Evolutionary conservation across 2,329 filamentous ascomycete species (phyloP), one percentile per base, ranked within the genome.

Genomic region (Penicillium sp.): DNA sequence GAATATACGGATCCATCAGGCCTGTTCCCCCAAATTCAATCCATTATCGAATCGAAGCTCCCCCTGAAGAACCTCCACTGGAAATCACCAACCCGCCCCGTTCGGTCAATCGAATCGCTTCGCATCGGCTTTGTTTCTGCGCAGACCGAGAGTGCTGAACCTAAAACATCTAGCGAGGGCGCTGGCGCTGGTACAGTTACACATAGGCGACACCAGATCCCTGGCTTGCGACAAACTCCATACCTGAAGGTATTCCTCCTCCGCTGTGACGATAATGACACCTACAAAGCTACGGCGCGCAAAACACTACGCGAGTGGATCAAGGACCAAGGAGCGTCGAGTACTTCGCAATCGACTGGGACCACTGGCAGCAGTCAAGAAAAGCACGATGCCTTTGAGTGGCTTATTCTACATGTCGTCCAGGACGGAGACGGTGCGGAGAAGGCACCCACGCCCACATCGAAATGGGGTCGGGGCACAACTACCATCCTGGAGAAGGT

Each of bases 351-450:
- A 21, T 25, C 61, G 5, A 51, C 57, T n/a, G 72, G 78, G 23
- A 91, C 81, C 68, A 45, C 57, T n/a, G 72, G 78, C 21, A 91
- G 81, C 68, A 88, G 85, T 21, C 88, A 92, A 69, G 93, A 97
- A 70, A 95, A 96, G 61, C 95, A 99, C 70, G 93, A 99, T 78
- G 93, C 95, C 0, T 96, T 90, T 66, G 95, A 99, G 75, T 98
- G 93, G 90, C 80, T 99, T 63, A 91, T 99, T 54, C 72, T 99
- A 23, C 95, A 99, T 72, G 91, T 99, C 26, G 90, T 97, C 13
- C 93, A 93, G 14, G 93, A 96, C 62, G 90, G 87, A 2, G 67
- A 82, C 68, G 77, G 80, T 26, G 78, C 85, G 3, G 92, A 96
- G 63, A 90, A 90, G 70, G 80, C 59, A 4, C 56, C 82, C 19